Conservation (phyloP, 75 land plant species). For the Gnetum montanum region DNA sequence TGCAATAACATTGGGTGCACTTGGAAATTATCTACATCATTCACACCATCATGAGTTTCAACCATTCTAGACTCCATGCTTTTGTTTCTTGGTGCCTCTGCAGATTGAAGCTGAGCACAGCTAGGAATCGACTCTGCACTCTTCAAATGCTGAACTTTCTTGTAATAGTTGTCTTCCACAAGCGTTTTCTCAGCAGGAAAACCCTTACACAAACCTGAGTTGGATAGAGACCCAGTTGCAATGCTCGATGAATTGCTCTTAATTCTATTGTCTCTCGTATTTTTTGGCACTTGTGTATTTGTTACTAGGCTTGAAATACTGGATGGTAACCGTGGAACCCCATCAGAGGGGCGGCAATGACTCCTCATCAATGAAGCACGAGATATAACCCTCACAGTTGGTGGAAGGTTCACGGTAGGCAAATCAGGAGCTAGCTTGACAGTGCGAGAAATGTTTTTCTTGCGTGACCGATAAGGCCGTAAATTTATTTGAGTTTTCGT, state of each 20-base stretch:
- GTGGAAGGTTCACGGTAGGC: conserved; percentile 92
- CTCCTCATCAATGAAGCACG: conserved; percentile 34
- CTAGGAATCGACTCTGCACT: neutral
- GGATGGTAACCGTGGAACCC: neutral
- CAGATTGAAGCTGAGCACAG: no score
- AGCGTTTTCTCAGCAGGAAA: neutral
- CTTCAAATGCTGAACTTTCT: neutral
- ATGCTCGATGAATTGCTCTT: conserved; percentile 1
- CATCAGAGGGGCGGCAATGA: conserved; percentile 2
- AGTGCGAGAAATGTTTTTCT: conserved; percentile 18
- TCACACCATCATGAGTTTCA: no score
- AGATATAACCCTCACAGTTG: conserved; percentile 76
- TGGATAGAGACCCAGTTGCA: neutral
- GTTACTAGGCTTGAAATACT: no score
- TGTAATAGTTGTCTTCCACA: neutral
- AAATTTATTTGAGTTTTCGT: conserved; percentile 5
- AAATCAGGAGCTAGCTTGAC: conserved; percentile 89
- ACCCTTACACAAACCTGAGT: neutral
- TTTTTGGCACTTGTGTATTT: conserved; percentile 15
- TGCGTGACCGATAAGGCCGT: conserved; percentile 30
- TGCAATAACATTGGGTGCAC: conserved; percentile 80
- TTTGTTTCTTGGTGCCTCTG: conserved; percentile 11
- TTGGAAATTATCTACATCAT: no score
- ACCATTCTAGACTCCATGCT: no score
- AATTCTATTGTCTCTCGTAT: neutral